Evolutionary conservation across 495 filamentous ascomycete genomes (phyloP).

Genomic region (Annulohypoxylon maeteangense): DNA sequence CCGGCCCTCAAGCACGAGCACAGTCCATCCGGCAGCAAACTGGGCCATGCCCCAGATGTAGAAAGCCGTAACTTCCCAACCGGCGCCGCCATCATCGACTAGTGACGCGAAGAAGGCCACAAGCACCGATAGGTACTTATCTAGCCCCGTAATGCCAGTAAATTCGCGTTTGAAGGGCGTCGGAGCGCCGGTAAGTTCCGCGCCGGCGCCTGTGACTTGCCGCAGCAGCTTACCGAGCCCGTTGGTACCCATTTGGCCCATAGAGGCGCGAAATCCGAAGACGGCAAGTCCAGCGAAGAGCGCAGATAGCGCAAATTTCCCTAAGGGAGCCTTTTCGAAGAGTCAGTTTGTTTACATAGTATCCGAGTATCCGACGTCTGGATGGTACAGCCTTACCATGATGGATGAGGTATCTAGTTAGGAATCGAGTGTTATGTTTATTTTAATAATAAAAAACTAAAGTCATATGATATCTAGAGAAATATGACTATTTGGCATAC

Average conservation of each 20-base stretch:
- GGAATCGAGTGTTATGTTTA: background rate
- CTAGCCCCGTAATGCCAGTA: constrained; percentile 62
- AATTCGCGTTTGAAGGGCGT: constrained; percentile 48
- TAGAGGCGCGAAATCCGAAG: constrained; percentile 41
- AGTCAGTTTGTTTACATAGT: constrained; percentile 14
- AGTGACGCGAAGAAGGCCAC: constrained; percentile 66
- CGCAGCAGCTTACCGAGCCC: constrained; percentile 33
- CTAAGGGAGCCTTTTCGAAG: constrained; percentile 22
- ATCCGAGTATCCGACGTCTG: background rate
- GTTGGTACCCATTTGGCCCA: constrained; percentile 26
- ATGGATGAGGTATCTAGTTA: background rate
- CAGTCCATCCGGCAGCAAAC: constrained; percentile 64
- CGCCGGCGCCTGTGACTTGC: constrained; percentile 4
- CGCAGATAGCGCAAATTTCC: constrained; percentile 40
- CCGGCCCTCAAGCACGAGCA: constrained; percentile 67
- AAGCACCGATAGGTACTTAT: constrained; percentile 59
- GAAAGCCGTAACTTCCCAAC: constrained; percentile 57
- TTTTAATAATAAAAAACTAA: too few species aligned
- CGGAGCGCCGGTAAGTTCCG: constrained; percentile 36
- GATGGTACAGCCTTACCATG: constrained; percentile 26
- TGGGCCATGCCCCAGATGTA: constrained; percentile 64
- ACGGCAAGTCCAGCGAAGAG: constrained; percentile 36
- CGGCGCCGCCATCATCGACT: constrained; percentile 58
- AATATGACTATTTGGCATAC: background rate
- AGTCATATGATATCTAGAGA: too few species aligned